phyloP scores from a whole-genome alignment of 441 rosid genomes.

The Erysimum cheiri region DNA sequence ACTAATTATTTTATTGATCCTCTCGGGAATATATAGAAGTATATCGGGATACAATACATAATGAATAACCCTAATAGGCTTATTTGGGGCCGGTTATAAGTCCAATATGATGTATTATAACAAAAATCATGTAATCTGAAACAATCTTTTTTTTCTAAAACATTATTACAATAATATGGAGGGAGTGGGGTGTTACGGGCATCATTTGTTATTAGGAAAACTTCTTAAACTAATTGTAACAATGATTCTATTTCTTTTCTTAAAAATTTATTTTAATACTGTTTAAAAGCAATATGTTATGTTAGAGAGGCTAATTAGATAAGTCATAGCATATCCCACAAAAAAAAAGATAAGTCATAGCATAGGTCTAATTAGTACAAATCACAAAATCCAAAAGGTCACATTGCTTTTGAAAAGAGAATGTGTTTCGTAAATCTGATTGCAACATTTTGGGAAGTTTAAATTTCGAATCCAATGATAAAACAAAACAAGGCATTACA shows the following conservation, averaged over 20 bases:
- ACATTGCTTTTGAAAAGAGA: constrained; percentile 39
- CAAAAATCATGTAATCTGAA: no score
- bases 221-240: no score
- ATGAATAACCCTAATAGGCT: no score
- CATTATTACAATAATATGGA: background rate
- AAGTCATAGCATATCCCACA: no score
- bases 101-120: no score
- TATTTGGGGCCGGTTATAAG: no score
- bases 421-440: constrained; percentile 33
- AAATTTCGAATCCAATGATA: constrained; percentile 50
- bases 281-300: background rate
- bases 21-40: no score
- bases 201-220: background rate
- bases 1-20: no score
- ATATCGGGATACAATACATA: no score
- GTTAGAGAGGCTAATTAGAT: background rate
- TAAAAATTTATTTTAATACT: no score
- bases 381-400: constrained; percentile 42
- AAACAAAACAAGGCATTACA: constrained; percentile 38
- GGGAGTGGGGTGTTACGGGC: background rate
- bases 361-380: constrained; percentile 24
- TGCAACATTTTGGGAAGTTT: constrained; percentile 40
- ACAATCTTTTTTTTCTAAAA: no score
- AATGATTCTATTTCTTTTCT: no score
- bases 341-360: constrained; percentile 1